Base-by-base conservation (phyloP, 345 rosid species). In the Brassica carinata region DNA sequence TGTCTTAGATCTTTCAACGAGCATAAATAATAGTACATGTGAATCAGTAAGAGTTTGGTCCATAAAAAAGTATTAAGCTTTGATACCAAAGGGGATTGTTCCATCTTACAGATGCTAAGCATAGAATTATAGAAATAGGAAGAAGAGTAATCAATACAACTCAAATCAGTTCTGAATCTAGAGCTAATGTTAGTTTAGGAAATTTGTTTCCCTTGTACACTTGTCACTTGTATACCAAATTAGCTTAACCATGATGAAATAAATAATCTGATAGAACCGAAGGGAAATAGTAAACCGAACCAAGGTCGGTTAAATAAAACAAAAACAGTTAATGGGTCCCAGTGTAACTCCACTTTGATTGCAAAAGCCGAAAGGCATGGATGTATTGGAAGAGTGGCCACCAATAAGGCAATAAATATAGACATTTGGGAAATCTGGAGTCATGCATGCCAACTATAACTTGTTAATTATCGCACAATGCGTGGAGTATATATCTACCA, bases 321-420 rank as follows among this genome's bases (percentile, higher is more conserved):
- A 80, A 75, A 75, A 29, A 66, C 61, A 75, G 33, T 8, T 70
- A 64, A 53, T n/a, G 63, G 83, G 80, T 4, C 34, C 83, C 63
- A 30, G 23, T 36, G 36, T n/a, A 8, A 70, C 38, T 29, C 83
- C 79, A 80, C 79, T 74, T 69, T 23, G 72, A 72, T 64, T 18
- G 29, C 83, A 75, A 81, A 81, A 75, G 83, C 83, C 80, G 0
- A 57, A 75, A 75, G 73, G 53, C 68, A 70, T 81, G 80, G 69
- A 75, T 70, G 1, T 69, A 75, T 80, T 80, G 71, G 79, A 74
- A 26, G 33, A 26, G 26, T 70, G 71, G 23, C 71, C 67, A 69
- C 71, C 67, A 69, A 57, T 23, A 23, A 23, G 26, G 26, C 26
- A 23, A 23, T 74, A 23, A 26, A 5, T 33, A 5, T 6, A 27